These are phyloP conservation scores for Fusarium beomiforme DNA, from an alignment of 2,329 filamentous ascomycete genomes.

Conservation along the genomic window DNA sequence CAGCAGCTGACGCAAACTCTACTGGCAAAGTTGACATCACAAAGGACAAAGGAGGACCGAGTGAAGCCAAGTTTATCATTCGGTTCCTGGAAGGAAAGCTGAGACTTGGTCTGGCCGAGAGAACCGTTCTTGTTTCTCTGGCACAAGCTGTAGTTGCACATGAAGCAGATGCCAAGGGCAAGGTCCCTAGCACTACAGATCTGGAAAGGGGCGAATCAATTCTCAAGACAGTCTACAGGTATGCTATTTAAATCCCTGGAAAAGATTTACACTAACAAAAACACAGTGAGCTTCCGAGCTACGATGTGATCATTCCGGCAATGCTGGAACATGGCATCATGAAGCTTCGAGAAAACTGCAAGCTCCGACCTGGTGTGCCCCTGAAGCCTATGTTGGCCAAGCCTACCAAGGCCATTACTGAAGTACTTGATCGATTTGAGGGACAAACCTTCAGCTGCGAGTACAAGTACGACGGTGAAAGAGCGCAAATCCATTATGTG, in stretches of 20 bases:
- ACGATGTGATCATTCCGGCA: conserved; percentile 92
- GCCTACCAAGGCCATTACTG: conserved; percentile 96
- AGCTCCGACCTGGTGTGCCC: conserved; percentile 90
- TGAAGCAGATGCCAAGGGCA: conserved; percentile 77
- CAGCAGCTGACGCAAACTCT: conserved; percentile 80
- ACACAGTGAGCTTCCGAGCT: conserved; percentile 88
- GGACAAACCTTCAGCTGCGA: conserved; percentile 96
- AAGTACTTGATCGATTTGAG: conserved; percentile 96
- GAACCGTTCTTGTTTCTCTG: conserved; percentile 87
- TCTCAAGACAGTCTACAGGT: conserved; percentile 92
- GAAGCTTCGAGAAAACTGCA: conserved; percentile 84
- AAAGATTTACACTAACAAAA: conserved; percentile 45
- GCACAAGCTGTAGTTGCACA: conserved; percentile 89
- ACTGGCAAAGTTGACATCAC: conserved; percentile 86
- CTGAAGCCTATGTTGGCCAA: conserved; percentile 99
- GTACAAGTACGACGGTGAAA: conserved; percentile 98
- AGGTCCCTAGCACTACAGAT: conserved; percentile 77
- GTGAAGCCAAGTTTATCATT: conserved; percentile 93
- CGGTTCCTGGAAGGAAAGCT: conserved; percentile 95
- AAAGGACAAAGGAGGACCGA: conserved; percentile 91
- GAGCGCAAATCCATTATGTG: conserved; percentile 98
- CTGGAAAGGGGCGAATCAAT: conserved; percentile 85
- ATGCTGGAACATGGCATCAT: conserved; percentile 88
- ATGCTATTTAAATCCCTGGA: conserved; percentile 38
- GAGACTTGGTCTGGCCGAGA: conserved; percentile 90